Base-by-base conservation (phyloP, 768 basidiomycete species). In the Suillus weaverae region DNA sequence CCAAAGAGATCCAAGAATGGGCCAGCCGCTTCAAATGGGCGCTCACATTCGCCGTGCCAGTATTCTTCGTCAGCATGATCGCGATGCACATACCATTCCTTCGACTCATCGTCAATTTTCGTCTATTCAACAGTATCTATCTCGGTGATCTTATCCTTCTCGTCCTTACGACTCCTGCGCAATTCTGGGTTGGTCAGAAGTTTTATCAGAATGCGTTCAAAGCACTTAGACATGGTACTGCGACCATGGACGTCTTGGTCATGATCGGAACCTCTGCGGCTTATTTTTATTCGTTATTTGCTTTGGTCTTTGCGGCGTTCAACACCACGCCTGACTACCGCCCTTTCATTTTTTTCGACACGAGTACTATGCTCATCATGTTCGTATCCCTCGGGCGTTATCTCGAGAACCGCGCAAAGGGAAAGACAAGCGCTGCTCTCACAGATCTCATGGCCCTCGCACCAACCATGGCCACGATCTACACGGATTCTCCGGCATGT, bases 221-320 rank as follows among this genome's bases (percentile, higher is more conserved):
- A 77, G 88, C 95, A 5, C 80, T 99, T 61, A 92, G 87, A 74
- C 97, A 99, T 76, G 85, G 87, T 35, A 85, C 87, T 10, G 92
- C 95, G 8, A 99, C 97, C 2, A 99, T 99, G 97, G 97, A 99
- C 75, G 95, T 99, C 46, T 91, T 99, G 53, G 87, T 99, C 72
- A 92, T 95, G 78, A 84, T 99, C 39, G 97, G 97, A 60, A 99
- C 97, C 5, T 91, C 94, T 0, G 90, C 97, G 0, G 93, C 97
- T 9, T 99, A 97, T 74, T 83, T 89, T 69, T 99, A 99, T 78
- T 99, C 97, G 1, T 66, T 95, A 32, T 77, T 86, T 66, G 78
- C 84, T 54, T 84, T 99, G 81, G 51, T 92, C 66, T 79, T 80
- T 59, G 90, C 93, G 7, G 74, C 83, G 4, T 83, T 89, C 76